Evolutionary conservation across 2,329 filamentous ascomycete genomes (phyloP), one percentile per base, ranked within the genome.

Genomic region (Arthrobotrys megalospora): DNA sequence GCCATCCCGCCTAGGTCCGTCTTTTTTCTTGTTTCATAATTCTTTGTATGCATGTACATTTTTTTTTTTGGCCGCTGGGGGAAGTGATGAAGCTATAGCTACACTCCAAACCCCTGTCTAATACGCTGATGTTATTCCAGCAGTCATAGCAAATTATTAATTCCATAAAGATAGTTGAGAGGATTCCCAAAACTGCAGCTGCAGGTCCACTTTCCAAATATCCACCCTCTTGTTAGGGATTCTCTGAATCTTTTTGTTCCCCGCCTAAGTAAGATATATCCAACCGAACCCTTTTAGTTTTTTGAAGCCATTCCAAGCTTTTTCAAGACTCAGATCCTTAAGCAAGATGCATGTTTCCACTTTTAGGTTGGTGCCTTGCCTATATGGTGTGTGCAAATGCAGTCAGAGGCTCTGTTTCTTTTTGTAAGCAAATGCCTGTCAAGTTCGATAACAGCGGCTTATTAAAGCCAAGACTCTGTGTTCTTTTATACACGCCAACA

Each of bases 381-480:
- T 28, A 28, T 28, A 28, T 2, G 2, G 24, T n/a, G 5, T 28
- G 16, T 62, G 60, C 24, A 34, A 38, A 8, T 12, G 12, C 55
- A 60, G 38, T 32, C 60, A 66, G 69, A 63, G 60, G 50, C 47
- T 19, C 60, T 66, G 19, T 60, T 16, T 60, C 68, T 75, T 60
- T 75, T 75, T 67, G 70, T 68, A 52, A 75, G 45, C 63, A 75
- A 41, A 63, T 63, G 70, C 70, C 45, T 68, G 53, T 32, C 16
- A 8, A 14, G 28, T 32, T 16, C n/a, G n/a, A 66, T 75, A 68
- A 63, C 52, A 67, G 24, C 45, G 38, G 69, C 41, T 14, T 66
- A 41, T 47, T 73, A 73, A 55, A 28, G 63, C 45, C 70, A 75
- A 68, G 63, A 52, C 21, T n/a, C 19, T 58, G 58, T 71, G 53